These are phyloP conservation scores for Hypomyces perniciosus DNA, from an alignment of 2,329 filamentous ascomycete species.

Conservation along the genomic window DNA sequence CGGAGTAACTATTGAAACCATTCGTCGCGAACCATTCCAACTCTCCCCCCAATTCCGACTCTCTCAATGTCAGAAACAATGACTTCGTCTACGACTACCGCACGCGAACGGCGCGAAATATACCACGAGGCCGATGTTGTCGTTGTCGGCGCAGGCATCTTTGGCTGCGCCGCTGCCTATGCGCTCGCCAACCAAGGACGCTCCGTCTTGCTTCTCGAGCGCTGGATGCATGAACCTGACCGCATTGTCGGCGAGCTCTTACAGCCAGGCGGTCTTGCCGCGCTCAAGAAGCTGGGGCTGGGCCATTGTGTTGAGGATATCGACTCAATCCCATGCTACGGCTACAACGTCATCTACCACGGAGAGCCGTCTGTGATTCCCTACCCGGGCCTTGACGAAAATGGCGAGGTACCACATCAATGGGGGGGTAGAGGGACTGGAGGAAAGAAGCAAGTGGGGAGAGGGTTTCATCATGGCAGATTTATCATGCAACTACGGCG, in stretches of 20 bases:
- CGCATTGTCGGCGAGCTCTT: conserved; percentile 93
- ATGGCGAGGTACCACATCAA: conserved; percentile 34
- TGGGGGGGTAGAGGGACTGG: conserved; percentile 31
- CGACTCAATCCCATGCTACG: conserved; percentile 74
- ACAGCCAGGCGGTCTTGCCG: conserved; percentile 82
- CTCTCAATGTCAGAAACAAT: conserved; percentile 8
- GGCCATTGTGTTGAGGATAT: conserved; percentile 80
- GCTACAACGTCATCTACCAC: conserved; percentile 84
- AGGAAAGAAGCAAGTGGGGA: conserved; percentile 54
- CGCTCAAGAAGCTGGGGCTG: conserved; percentile 75
- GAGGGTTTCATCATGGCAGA: conserved; percentile 87
- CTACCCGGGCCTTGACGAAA: conserved; percentile 62
- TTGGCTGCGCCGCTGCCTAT: conserved; percentile 81
- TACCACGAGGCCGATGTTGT: conserved; percentile 74
- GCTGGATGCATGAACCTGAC: conserved; percentile 84
- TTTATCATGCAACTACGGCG: conserved; percentile 79
- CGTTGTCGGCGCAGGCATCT: conserved; percentile 83
- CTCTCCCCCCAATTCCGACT: background rate
- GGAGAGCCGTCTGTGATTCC: conserved; percentile 66
- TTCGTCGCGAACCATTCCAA: background rate
- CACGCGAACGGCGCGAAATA: conserved; percentile 38
- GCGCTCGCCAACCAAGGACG: conserved; percentile 83
- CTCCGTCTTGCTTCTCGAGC: conserved; percentile 84
- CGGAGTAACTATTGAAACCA: background rate
- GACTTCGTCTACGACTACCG: conserved; percentile 18